Base-by-base conservation (phyloP, 116 monocot genomes). In the Zostera marina region DNA sequence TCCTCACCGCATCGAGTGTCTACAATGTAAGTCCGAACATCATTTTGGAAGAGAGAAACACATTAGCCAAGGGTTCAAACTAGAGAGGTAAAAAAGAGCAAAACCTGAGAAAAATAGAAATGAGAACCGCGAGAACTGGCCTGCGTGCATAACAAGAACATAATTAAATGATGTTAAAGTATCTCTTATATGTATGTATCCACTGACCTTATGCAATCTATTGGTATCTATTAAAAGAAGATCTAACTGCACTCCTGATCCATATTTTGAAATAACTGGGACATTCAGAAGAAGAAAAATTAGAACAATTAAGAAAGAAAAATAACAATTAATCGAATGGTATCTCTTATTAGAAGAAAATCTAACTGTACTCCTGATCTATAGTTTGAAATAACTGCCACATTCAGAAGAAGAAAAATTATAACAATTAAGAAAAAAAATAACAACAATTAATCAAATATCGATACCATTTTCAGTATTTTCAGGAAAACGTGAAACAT, bases 1-100 rank as follows among this genome's bases (percentile, higher is more conserved):
- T 78, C 73, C 77, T 93, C 53, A 93, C 76, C 57, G 93, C 93
- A 56, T 93, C 84, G 42, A 93, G 87, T 60, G 72, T 77, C 93
- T 93, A 73, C 26, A 68, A 26, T 2, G 19, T 26, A 26, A 26
- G 26, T 26, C 26, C 4, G 26, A 26, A 4, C 26, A 26, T 26
- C 26, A 26, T 26, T 16, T 48, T 12, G 17, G 16, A 7, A 16
- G 48, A 48, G n/a, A 17, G n/a, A 48, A 12, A 16, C 12, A 16
- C 47, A 47, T 47, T 47, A 47, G 5, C 10, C 12, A 47, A 47
- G 6, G 16, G 12, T 11, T 47, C n/a, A 47, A 6, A 16, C 0
- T 5, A 14, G 19, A 16, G 19, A 32, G 25, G 13, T 38, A 25
- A 38, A 38, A 11, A 38, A 3, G 6, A 10, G 55, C 87, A 87